Percentiles rank a stretch among this genome's conserved stretches.
Conservation (phyloP, 225 moss, liverwort and hornwort genomes). For the Thuidium tamariscinum region DNA sequence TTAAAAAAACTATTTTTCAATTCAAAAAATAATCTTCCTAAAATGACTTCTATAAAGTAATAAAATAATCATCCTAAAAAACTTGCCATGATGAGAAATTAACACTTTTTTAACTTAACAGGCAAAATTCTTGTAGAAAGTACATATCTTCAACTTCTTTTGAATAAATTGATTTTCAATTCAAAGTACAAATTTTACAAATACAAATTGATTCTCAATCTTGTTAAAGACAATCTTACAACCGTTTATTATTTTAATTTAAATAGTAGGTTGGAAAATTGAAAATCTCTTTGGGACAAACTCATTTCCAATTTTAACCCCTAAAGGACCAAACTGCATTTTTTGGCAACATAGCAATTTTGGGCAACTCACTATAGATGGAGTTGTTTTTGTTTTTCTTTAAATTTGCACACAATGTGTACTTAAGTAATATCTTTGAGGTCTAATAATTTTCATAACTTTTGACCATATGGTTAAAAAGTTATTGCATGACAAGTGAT, state of each 20-base stretch:
- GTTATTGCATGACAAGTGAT: no score
- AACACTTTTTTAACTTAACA: accelerated
- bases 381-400: no score
- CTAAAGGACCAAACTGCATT: no score
- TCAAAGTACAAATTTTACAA: background rate
- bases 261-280: background rate
- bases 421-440: no score
- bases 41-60: background rate
- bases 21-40: no score
- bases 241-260: background rate
- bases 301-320: no score
- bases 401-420: no score
- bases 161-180: background rate
- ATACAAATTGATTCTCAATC: background rate
- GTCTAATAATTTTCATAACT: no score
- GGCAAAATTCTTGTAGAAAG: background rate
- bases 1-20: background rate
- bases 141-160: background rate
- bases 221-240: accelerated
- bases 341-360: no score
- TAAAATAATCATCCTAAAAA: background rate
- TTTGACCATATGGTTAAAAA: no score
- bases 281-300: background rate
- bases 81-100: background rate
- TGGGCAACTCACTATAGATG: no score